Evolutionary conservation across 768 basidiomycete genomes (phyloP), one percentile per base, ranked within the genome.

Genomic region (Calvatia gigantea): DNA sequence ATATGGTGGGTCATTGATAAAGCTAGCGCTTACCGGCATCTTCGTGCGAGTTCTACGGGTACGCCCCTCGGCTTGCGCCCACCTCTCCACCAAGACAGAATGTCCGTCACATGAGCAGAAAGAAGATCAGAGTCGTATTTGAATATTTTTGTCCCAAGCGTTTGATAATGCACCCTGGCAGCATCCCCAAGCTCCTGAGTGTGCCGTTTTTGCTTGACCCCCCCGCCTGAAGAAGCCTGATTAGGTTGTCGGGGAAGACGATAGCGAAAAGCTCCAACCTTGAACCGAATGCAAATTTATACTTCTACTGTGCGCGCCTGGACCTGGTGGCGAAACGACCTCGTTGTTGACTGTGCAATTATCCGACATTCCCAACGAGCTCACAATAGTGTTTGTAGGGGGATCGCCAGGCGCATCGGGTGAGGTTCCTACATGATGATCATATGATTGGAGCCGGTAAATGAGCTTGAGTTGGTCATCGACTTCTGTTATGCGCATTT

Each of bases 71-170:
- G 83, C 28, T 76, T 72, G 37, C 93, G 76, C 50, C 75, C 61
- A 1, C 91, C 90, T 55, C 77, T 70, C 94, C 94, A 96, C 83
- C 88, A 94, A 47, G 76, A 67, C 2, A 93, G 67, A 0, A 86
- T 73, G 50, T 75, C 75, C 1, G 63, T 60, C 21, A 94, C 69
- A 59, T 87, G 77, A 1, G 58, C 57, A 21, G 84, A 76, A 17
- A 96, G 75, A 41, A 81, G 58, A 0, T 41, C 37, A 7, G 81
- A 72, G 46, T 90, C 73, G 65, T 87, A 76, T 1, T 39, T 21
- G 58, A 95, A 91, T 21, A 65, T 62, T 60, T 80, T 86, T 6
- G 67, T 80, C 12, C 92, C 93, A 23, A 96, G 83, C 33, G 91
- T 80, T 15, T 70, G 69, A 48, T 65, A 65, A 11, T 27, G 29